Base-by-base conservation (phyloP, 164 flowering plant species). In the Pachysandra terminalis region DNA sequence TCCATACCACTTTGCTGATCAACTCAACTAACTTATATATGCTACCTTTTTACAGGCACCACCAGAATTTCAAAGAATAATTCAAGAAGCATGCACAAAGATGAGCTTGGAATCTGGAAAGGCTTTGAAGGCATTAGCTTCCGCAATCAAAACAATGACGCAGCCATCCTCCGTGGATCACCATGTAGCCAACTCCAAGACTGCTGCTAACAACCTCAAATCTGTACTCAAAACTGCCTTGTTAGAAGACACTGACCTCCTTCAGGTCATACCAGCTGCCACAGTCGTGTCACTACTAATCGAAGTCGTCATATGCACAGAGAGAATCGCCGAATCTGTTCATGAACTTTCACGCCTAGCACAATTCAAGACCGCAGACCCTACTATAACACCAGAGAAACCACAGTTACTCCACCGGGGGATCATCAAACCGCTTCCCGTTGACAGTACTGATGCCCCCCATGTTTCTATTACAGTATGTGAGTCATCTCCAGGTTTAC, bases 201-300 rank as follows among this genome's bases (percentile, higher is more conserved):
- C 58, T 1, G 85, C 85, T 0, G 74, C 82, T 21, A 65, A 74
- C 14, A 74, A 73, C 27, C 77, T 89, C 28, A 84, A 83, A 25
- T 24, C 78, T 1, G 25, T 69, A 37, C 78, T 85, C n/a, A 71
- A 78, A 69, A 67, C 79, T 25, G 75, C 68, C 37, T 17, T 75
- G 8, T 66, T 73, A 69, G 56, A 77, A n/a, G 71, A 80, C 5
- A 51, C 49, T 25, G 77, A 80, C 54, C 79, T 86, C 21, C 64
- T 84, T 14, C 73, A 70, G 17, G 65, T 87, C 16, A 68, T 81
- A 0, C 84, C 84, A 5, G 79, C 65, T 0, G 80, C 78, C 0
- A 78, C 89, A 0, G 81, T 84, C 5, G 81, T 87, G 26, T 81
- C 90, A 5, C 58, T 87, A 9, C 85, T 86, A 19, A 68, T 81